phyloP scores from a whole-genome alignment of 179 eudicot genomes.

The Amaranthus tricolor region DNA sequence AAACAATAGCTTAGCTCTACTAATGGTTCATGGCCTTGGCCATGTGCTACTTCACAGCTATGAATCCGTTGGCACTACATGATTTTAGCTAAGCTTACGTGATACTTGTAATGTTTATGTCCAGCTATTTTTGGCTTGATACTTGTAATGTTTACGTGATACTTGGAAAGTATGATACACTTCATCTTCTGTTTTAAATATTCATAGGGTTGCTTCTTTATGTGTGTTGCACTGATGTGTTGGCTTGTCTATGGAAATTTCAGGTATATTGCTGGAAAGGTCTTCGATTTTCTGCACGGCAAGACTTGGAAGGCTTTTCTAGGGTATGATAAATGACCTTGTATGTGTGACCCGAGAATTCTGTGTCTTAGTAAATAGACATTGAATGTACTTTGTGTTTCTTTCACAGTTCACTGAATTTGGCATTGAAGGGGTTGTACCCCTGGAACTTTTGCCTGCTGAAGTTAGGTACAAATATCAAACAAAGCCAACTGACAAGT shows the following conservation, averaged over 20 bases:
- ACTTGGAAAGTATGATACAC: neutral
- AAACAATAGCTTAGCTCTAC: no score
- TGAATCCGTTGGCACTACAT: no score
- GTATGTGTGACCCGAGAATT: neutral
- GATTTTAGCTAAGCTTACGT: no score
- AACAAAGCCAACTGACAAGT: slow-evolving; percentile 70
- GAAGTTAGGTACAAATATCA: slow-evolving; percentile 78
- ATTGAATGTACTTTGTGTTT: slow-evolving; percentile 7
- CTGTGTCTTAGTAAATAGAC: neutral
- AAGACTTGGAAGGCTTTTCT: slow-evolving; percentile 96
- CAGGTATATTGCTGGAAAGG: slow-evolving; percentile 99
- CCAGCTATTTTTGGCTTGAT: neutral
- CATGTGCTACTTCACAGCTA: no score
- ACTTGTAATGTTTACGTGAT: neutral
- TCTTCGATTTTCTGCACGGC: slow-evolving; percentile 90
- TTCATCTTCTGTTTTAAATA: neutral
- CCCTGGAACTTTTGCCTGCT: slow-evolving; percentile 76
- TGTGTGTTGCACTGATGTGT: neutral
- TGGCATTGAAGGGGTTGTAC: slow-evolving; percentile 98
- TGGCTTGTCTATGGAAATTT: slow-evolving; percentile 6
- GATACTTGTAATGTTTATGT: no score
- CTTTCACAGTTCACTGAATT: slow-evolving; percentile 80
- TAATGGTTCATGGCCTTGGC: no score
- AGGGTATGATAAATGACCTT: slow-evolving; percentile 43
- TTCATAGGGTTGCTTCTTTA: neutral